Percentiles rank a stretch among this genome's conserved stretches.
These are phyloP conservation scores for Aspergillus brunneoviolaceus DNA, from an alignment of 2,329 filamentous ascomycete species.

Conservation along the genomic window DNA sequence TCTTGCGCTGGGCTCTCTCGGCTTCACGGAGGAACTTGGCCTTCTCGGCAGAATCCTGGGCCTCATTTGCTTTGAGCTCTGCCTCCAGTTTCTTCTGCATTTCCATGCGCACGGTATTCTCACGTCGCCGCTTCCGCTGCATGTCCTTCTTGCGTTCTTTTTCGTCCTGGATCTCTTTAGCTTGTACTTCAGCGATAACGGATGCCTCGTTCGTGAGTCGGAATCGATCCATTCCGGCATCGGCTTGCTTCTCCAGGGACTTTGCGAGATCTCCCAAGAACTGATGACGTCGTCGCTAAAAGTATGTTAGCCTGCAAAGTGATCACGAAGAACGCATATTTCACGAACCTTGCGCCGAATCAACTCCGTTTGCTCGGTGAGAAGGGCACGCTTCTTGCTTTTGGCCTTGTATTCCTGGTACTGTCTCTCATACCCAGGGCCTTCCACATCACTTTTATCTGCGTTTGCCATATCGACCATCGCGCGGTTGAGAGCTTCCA, in stretches of 20 bases:
- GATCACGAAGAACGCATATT: neutral
- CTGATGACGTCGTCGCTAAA: constrained; percentile 59
- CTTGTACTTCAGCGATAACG: constrained; percentile 81
- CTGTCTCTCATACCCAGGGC: constrained; percentile 51
- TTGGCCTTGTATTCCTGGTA: constrained; percentile 55
- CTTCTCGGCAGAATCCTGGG: constrained; percentile 78
- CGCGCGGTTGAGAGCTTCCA: constrained; percentile 67
- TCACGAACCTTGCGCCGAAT: constrained; percentile 59
- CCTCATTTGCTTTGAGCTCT: constrained; percentile 72
- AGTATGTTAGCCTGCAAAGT: constrained; percentile 13
- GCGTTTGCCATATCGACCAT: constrained; percentile 60
- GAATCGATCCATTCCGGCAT: constrained; percentile 72
- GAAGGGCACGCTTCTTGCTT: constrained; percentile 65
- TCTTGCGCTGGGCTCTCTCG: constrained; percentile 88
- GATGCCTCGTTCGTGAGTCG: constrained; percentile 74
- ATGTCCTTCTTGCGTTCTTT: constrained; percentile 99
- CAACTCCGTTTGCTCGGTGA: constrained; percentile 64
- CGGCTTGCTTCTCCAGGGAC: constrained; percentile 66
- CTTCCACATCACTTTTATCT: constrained; percentile 59
- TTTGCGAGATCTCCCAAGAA: constrained; percentile 57
- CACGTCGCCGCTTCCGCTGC: constrained; percentile 92
- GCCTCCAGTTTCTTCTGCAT: constrained; percentile 78
- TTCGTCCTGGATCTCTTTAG: constrained; percentile 86
- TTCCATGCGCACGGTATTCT: constrained; percentile 91
- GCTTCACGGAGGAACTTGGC: constrained; percentile 80